Evolutionary conservation across 768 basidiomycete species (phyloP).

Genomic region (Hysterangium stoloniferum): DNA sequence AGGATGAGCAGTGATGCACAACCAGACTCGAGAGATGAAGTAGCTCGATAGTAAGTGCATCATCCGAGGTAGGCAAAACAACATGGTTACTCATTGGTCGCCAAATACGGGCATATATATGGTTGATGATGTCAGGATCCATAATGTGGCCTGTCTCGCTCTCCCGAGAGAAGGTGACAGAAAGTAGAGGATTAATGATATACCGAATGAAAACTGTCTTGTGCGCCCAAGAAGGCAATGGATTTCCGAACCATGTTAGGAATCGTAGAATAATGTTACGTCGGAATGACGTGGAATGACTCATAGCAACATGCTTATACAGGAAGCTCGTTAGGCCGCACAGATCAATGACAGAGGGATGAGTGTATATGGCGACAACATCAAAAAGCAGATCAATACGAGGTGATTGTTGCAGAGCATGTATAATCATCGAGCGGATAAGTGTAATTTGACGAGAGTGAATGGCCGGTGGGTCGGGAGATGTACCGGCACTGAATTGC

Average conservation of each 20-base stretch:
- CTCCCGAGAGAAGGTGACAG: slow-evolving; percentile 64
- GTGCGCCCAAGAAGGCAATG: slow-evolving; percentile 55
- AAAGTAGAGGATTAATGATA: slow-evolving; percentile 79
- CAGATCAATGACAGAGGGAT: slow-evolving; percentile 74
- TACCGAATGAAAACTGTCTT: slow-evolving; percentile 77
- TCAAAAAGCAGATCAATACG: slow-evolving; percentile 89
- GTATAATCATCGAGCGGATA: slow-evolving; percentile 71
- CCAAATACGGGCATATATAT: slow-evolving; percentile 75
- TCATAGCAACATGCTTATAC: slow-evolving; percentile 75
- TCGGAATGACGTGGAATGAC: slow-evolving; percentile 55
- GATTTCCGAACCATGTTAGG: slow-evolving; percentile 72
- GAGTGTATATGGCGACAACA: slow-evolving; percentile 71
- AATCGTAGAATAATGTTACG: slow-evolving; percentile 83
- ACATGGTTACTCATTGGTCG: slow-evolving; percentile 55
- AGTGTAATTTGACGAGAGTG: slow-evolving; percentile 46
- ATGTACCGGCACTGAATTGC: slow-evolving; percentile 6
- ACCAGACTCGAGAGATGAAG: slow-evolving; percentile 84
- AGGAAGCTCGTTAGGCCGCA: slow-evolving; percentile 77
- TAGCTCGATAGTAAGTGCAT: slow-evolving; percentile 85
- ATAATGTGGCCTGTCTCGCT: slow-evolving; percentile 45
- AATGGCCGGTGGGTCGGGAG: slow-evolving; percentile 6
- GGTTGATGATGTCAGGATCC: slow-evolving; percentile 60
- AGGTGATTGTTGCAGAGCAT: slow-evolving; percentile 57
- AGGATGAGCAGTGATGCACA: slow-evolving; percentile 73
- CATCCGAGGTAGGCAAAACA: slow-evolving; percentile 55